These are phyloP conservation scores for Lactarius pseudohatsudake DNA, from an alignment of 768 basidiomycete species.

Conservation along the genomic window DNA sequence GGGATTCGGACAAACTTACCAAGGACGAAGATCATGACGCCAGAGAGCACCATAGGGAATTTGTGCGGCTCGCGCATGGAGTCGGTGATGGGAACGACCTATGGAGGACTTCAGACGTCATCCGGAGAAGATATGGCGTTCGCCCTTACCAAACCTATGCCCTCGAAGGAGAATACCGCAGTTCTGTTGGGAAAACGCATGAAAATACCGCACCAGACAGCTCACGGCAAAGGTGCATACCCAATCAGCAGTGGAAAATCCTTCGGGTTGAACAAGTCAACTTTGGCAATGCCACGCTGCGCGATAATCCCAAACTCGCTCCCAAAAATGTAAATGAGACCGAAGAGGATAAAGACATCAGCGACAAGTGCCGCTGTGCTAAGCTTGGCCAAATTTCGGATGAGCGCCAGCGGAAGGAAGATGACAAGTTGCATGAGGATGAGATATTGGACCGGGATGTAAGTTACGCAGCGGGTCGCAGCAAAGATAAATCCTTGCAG, in stretches of 20 bases:
- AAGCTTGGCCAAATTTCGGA: constrained; percentile 93
- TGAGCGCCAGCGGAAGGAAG: constrained; percentile 86
- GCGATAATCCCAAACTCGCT: constrained; percentile 75
- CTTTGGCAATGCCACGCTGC: constrained; percentile 68
- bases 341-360: constrained; percentile 92
- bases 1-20: constrained; percentile 41
- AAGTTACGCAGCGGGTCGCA: constrained; percentile 68
- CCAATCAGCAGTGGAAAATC: constrained; percentile 93
- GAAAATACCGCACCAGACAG: constrained; percentile 1
- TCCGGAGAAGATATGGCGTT: constrained; percentile 11
- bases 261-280: constrained; percentile 83
- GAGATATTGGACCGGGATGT: constrained; percentile 71
- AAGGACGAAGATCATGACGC: constrained; percentile 86
- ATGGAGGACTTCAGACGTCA: constrained; percentile 15
- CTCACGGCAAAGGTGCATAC: constrained; percentile 39
- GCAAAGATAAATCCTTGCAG: constrained; percentile 85
- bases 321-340: constrained; percentile 83
- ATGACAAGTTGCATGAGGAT: constrained; percentile 82
- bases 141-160: constrained; percentile 79
- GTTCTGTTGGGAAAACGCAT: constrained; percentile 53
- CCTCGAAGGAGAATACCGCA: constrained; percentile 98
- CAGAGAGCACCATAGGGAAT: constrained; percentile 84
- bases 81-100: constrained; percentile 95
- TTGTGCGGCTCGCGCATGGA: constrained; percentile 94
- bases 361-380: constrained; percentile 90